phyloP scores from a whole-genome alignment of 306 rosid genomes.

The Quercus wislizeni region DNA sequence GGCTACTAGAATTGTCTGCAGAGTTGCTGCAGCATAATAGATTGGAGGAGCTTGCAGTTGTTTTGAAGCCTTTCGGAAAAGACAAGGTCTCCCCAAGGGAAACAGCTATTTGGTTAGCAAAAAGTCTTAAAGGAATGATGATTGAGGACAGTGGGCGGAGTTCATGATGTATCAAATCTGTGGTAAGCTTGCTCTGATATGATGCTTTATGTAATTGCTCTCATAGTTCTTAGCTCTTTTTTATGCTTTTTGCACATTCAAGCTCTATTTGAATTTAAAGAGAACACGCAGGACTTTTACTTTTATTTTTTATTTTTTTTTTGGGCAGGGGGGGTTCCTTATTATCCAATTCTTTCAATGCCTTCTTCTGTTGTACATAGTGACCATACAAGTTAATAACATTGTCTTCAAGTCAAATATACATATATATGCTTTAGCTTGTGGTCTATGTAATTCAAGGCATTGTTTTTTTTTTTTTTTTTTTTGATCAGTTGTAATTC shows the following conservation, averaged over 20 bases:
- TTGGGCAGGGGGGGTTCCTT: background rate
- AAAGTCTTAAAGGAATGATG: constrained; percentile 97
- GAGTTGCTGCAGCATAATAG: constrained; percentile 83
- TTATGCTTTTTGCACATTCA: constrained; percentile 19
- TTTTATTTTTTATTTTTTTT: background rate
- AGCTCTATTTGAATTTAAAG: constrained; percentile 40
- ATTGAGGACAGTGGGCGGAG: constrained; percentile 64
- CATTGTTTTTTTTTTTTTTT: background rate
- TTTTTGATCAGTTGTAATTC: too few relatives aligned
- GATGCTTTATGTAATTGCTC: constrained; percentile 26
- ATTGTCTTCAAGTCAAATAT: constrained; percentile 11
- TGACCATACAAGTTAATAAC: constrained; percentile 53
- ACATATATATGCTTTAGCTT: background rate
- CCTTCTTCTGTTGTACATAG: constrained; percentile 78
- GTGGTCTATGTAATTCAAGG: background rate
- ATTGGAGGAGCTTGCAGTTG: constrained; percentile 89
- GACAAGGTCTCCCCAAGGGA: constrained; percentile 96
- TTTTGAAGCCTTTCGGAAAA: constrained; percentile 92
- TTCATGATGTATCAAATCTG: constrained; percentile 38
- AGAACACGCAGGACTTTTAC: constrained; percentile 25
- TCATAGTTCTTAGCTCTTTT: constrained; percentile 26
- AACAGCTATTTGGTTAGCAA: constrained; percentile 98
- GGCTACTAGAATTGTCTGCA: constrained; percentile 90
- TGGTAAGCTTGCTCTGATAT: constrained; percentile 32
- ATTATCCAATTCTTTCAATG: constrained; percentile 61